phyloP scores from a whole-genome alignment of 1,284 basidiomycete species.

The Sanghuangporus sanghuang region DNA sequence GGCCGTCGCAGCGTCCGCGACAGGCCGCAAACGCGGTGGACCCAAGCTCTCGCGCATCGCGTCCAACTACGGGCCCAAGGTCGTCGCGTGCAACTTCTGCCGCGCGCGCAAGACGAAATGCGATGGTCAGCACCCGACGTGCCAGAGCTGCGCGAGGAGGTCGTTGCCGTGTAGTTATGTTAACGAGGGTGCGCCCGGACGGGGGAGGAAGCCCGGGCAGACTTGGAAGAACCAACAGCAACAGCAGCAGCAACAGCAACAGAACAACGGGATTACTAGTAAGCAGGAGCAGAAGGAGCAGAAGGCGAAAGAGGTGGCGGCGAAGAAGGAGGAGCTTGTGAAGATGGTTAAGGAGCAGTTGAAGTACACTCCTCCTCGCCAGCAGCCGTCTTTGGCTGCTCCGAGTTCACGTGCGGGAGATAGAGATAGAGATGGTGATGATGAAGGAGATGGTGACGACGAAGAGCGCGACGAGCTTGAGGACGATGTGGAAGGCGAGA shows the following conservation, averaged over 20 bases:
- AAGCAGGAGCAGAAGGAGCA: not conserved
- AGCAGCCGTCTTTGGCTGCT: not conserved
- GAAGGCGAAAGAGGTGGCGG: not conserved
- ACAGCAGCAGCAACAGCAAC: not conserved
- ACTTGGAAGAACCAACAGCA: constrained; percentile 19
- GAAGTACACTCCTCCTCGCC: not conserved
- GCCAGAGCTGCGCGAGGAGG: constrained; percentile 71
- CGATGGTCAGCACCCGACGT: constrained; percentile 73
- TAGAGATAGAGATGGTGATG: not conserved
- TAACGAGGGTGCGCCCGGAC: constrained; percentile 43
- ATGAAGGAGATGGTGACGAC: not conserved
- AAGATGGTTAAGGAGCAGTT: not conserved
- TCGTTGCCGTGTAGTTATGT: constrained; percentile 72
- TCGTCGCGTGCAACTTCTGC: constrained; percentile 80
- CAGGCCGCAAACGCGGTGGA: constrained; percentile 43
- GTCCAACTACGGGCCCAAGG: constrained; percentile 70
- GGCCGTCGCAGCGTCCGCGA: constrained; percentile 8
- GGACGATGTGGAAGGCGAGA: not conserved
- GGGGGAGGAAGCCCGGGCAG: constrained; percentile 23
- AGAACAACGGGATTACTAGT: no score
- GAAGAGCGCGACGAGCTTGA: not conserved
- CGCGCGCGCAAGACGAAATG: constrained; percentile 82
- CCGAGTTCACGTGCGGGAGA: not conserved
- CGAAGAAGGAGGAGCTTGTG: constrained; percentile 1
- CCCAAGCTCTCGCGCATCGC: constrained; percentile 40